phyloP scores from a whole-genome alignment of 73 alveolate species.

The Paramecium biaurelia region DNA sequence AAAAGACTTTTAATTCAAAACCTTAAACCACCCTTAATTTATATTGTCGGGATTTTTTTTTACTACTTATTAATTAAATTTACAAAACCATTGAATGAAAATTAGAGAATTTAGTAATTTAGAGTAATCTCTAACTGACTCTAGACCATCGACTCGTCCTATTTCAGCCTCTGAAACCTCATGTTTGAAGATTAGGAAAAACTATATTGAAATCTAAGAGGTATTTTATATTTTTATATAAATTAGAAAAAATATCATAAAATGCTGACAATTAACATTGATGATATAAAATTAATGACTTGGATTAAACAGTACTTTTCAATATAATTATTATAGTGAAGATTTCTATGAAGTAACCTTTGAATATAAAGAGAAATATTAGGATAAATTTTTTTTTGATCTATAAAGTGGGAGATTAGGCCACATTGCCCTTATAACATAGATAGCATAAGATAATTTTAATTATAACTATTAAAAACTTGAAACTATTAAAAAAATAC shows the following conservation, averaged over 20 bases:
- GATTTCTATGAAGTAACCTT: not conserved
- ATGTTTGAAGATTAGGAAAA: not conserved
- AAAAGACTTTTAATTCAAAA: not conserved
- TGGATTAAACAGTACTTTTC: not conserved
- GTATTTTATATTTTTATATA: not conserved
- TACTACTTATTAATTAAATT: not conserved
- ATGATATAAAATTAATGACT: not conserved
- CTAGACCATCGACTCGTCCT: not conserved
- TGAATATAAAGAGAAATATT: not conserved
- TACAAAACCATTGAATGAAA: not conserved
- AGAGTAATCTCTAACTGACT: not conserved
- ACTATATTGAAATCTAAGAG: not conserved
- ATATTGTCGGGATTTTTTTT: not conserved
- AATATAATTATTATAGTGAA: not conserved
- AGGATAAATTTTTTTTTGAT: not conserved
- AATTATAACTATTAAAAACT: not conserved
- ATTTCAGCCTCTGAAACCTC: not conserved
- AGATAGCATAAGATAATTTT: not conserved
- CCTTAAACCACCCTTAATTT: not conserved
- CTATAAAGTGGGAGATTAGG: not conserved
- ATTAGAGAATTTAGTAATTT: not conserved
- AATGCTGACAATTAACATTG: not conserved
- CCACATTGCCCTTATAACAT: not conserved
- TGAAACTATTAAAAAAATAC: not conserved
- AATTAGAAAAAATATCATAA: not conserved